A percentile compares a stretch with the other conserved stretches of the same genome.
Conservation (phyloP, 306 rosid genomes). For the Albizia julibrissin region DNA sequence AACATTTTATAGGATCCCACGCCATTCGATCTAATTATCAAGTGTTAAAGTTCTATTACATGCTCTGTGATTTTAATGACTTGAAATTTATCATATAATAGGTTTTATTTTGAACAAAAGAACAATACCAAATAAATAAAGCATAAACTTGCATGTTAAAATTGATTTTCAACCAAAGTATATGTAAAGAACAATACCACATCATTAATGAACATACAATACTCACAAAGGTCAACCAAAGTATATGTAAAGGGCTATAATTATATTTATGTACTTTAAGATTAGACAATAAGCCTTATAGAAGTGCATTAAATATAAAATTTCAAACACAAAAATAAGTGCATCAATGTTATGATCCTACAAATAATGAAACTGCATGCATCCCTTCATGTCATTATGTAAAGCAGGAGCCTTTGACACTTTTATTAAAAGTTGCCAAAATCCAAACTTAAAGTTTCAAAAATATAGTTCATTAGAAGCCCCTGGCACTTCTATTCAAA, state of each 20-base stretch:
- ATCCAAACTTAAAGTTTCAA: conserved; percentile 70
- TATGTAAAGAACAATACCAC: too few relatives aligned
- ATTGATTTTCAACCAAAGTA: too few relatives aligned
- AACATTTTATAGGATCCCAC: not conserved
- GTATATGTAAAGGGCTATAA: too few relatives aligned
- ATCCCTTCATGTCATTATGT: conserved; percentile 58
- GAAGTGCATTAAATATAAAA: too few relatives aligned
- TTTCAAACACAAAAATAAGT: too few relatives aligned
- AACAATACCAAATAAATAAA: not conserved
- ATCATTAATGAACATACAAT: too few relatives aligned
- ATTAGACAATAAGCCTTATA: too few relatives aligned
- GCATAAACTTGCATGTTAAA: not conserved
- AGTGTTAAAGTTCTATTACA: not conserved
- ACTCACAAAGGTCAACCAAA: too few relatives aligned
- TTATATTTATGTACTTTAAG: too few relatives aligned
- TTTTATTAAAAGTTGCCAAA: conserved; percentile 56
- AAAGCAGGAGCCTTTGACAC: conserved; percentile 58
- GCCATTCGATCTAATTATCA: not conserved
- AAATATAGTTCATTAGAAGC: conserved; percentile 49
- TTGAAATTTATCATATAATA: not conserved
- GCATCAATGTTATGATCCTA: conserved; percentile 72
- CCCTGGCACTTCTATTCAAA: conserved; percentile 47
- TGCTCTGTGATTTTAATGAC: too few relatives aligned
- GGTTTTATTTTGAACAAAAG: not conserved
- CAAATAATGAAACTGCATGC: conserved; percentile 66